These are phyloP conservation scores for Backusella circina DNA, from an alignment of 192 early-diverging fungal genomes.

Conservation along the genomic window DNA sequence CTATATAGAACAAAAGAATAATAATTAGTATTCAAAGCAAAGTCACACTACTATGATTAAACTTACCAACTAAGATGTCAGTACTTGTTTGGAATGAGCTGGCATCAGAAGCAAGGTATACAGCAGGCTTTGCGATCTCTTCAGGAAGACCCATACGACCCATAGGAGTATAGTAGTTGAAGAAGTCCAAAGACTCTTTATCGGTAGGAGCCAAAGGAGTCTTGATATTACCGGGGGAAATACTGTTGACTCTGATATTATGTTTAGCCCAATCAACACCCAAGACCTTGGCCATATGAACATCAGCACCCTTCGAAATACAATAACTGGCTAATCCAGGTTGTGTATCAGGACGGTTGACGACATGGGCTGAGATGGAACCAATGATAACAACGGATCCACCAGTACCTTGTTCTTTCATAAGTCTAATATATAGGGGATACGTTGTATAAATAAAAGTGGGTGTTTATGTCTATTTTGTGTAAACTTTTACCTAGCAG, in stretches of 20 bases:
- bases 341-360: constrained; percentile 29
- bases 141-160: constrained; percentile 21
- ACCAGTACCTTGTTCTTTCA: constrained; percentile 1
- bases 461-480: not conserved
- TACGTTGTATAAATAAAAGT: not conserved
- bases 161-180: constrained; percentile 19
- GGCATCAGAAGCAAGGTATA: constrained; percentile 24
- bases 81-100: constrained; percentile 21
- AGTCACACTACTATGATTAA: not conserved
- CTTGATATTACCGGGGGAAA: constrained; percentile 27
- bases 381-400: constrained; percentile 32
- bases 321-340: constrained; percentile 29
- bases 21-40: not conserved
- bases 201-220: constrained; percentile 16
- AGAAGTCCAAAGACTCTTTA: constrained; percentile 1
- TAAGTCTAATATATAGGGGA: not conserved
- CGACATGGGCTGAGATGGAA: constrained; percentile 28
- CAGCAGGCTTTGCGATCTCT: constrained; percentile 14
- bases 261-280: constrained; percentile 30
- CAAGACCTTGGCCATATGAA: constrained; percentile 37
- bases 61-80: constrained; percentile 14
- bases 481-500: constrained; percentile 10
- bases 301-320: constrained; percentile 35
- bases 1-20: not conserved
- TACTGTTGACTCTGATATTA: constrained; percentile 28